Percentiles rank a stretch among this genome's conserved stretches.
phyloP scores from a whole-genome alignment of 805 yeast genomes.

The Wickerhamomyces hampshirensis region DNA sequence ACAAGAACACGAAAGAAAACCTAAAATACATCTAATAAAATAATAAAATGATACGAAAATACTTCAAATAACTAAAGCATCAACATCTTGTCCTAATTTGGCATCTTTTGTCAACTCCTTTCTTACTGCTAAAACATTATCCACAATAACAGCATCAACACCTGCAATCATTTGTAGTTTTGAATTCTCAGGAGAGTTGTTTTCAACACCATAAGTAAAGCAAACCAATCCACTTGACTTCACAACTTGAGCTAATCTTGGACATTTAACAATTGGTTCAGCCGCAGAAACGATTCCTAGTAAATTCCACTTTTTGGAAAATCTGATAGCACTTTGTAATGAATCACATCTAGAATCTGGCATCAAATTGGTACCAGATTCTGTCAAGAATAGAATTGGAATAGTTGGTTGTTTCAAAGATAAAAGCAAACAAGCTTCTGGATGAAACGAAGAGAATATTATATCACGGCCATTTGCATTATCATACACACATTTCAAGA shows the following conservation, averaged over 20 bases:
- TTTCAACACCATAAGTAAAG: constrained; percentile 82
- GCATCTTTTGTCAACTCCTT: constrained; percentile 55
- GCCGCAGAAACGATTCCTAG: constrained; percentile 92
- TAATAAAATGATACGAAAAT: no score
- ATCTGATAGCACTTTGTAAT: constrained; percentile 84
- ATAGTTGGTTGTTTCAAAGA: constrained; percentile 91
- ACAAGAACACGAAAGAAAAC: no score
- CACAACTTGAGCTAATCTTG: constrained; percentile 85
- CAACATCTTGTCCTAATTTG: not conserved
- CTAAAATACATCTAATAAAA: no score
- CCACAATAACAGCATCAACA: constrained; percentile 98
- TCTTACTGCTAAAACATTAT: constrained; percentile 88
- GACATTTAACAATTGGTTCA: constrained; percentile 79
- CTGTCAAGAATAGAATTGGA: constrained; percentile 87
- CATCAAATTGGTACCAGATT: constrained; percentile 80
- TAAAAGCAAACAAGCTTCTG: constrained; percentile 81
- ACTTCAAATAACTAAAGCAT: no score
- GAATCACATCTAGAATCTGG: constrained; percentile 87
- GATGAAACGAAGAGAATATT: constrained; percentile 90
- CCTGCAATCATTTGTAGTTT: constrained; percentile 87
- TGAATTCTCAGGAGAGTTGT: constrained; percentile 81
- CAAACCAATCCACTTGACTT: constrained; percentile 89
- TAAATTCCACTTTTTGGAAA: constrained; percentile 86
- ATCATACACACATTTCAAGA: constrained; percentile 73
- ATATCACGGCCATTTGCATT: constrained; percentile 77